Percentiles rank a stretch among this genome's conserved stretches.
These are phyloP conservation scores for Phanerochaete carnosa DNA, from an alignment of 768 basidiomycete species.

Conservation along the genomic window DNA sequence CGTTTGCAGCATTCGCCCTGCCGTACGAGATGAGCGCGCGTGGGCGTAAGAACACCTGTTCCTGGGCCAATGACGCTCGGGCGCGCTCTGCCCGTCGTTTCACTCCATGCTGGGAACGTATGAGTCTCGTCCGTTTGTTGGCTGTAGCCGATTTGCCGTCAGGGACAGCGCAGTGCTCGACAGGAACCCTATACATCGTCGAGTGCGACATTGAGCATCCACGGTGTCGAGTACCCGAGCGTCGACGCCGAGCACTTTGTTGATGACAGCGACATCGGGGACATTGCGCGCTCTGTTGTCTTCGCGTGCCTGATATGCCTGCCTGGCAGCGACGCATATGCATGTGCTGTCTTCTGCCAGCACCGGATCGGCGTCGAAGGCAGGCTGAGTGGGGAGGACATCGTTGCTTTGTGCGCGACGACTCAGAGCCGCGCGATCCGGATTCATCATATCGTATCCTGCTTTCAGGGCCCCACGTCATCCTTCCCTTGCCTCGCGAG, in stretches of 20 bases:
- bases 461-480: slow-evolving; percentile 31
- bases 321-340: slow-evolving; percentile 36
- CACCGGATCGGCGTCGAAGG: slow-evolving; percentile 22
- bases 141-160: slow-evolving; percentile 58
- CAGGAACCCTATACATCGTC: slow-evolving; percentile 31
- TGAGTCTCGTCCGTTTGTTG: slow-evolving; percentile 33
- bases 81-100: slow-evolving; percentile 31
- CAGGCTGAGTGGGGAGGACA: slow-evolving; percentile 15
- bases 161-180: slow-evolving; percentile 50
- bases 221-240: slow-evolving; percentile 39
- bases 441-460: slow-evolving; percentile 27
- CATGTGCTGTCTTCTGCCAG: slow-evolving; percentile 40
- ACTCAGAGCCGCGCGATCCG: slow-evolving; percentile 24
- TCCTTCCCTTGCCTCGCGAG: slow-evolving; percentile 35
- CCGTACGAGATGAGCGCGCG: slow-evolving; percentile 22
- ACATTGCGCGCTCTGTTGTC: slow-evolving; percentile 32
- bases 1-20: slow-evolving; percentile 31
- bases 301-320: slow-evolving; percentile 37
- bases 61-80: slow-evolving; percentile 34
- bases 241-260: no score
- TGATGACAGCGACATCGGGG: slow-evolving; percentile 32
- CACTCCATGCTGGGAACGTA: not conserved
- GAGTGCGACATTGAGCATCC: slow-evolving; percentile 44
- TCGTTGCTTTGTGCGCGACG: slow-evolving; percentile 16
- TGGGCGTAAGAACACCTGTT: slow-evolving; percentile 27